Conservation (phyloP, 1,284 basidiomycete genomes). For the Tilletia caries region DNA sequence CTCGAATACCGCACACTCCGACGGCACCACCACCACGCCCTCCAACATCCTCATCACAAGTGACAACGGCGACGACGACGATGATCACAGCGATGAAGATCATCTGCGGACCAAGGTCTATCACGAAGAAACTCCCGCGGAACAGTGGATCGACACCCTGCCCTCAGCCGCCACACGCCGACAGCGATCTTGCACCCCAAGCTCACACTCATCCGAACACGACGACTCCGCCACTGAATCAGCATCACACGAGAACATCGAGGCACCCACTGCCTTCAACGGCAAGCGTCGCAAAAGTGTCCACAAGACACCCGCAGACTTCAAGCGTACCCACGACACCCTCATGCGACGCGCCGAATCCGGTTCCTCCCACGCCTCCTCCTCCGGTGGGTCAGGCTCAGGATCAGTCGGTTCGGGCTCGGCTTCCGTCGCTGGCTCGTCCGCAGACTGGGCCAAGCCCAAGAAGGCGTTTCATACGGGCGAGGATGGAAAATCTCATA, state of each 20-base stretch:
- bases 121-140: constrained; percentile 24
- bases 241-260: background rate
- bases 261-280: background rate
- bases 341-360: constrained; percentile 8
- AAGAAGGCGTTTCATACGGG: background rate
- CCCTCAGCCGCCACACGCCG: background rate
- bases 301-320: background rate
- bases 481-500: constrained; percentile 5
- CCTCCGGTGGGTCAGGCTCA: background rate
- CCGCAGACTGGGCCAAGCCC: constrained; percentile 1
- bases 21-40: too few species aligned
- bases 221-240: background rate
- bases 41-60: background rate
- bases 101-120: too few species aligned
- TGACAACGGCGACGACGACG: background rate
- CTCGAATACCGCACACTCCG: background rate
- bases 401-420: background rate
- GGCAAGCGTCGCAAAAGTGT: background rate
- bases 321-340: constrained; percentile 1
- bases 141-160: constrained; percentile 7
- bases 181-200: background rate
- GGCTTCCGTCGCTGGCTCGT: background rate
- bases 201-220: background rate
- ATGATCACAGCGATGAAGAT: too few species aligned
- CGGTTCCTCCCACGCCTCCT: background rate